Evolutionary conservation across 2,329 filamentous ascomycete genomes (phyloP).

Genomic region (Pyrenochaeta sp.): DNA sequence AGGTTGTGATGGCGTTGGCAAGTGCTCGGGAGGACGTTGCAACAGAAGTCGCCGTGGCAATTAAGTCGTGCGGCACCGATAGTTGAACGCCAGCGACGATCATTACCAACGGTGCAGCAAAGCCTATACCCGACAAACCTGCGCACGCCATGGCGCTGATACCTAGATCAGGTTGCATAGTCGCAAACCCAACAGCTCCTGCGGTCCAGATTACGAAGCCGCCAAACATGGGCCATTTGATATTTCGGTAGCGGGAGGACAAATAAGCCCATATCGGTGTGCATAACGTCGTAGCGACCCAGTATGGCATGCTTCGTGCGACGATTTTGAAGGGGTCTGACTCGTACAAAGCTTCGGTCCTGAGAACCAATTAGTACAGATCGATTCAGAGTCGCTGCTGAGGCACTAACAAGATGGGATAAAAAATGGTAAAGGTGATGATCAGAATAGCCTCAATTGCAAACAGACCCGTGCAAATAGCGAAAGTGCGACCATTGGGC

Average conservation of each 20-base stretch:
- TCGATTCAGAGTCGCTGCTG: too few relatives aligned
- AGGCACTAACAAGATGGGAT: constrained; percentile 3
- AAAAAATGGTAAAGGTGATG: neutral
- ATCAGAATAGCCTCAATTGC: neutral
- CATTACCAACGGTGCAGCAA: constrained; percentile 1
- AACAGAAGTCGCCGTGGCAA: neutral
- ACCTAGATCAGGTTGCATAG: neutral
- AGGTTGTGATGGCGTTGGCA: neutral
- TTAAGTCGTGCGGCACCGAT: neutral
- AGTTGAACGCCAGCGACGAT: constrained; percentile 2
- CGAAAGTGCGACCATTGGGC: neutral
- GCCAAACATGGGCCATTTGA: neutral
- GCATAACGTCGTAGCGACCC: too few relatives aligned
- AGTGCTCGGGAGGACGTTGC: neutral
- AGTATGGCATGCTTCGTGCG: too few relatives aligned
- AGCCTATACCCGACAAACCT: neutral
- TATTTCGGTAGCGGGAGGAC: too few relatives aligned
- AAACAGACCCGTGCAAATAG: neutral
- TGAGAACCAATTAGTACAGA: too few relatives aligned
- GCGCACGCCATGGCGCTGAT: neutral
- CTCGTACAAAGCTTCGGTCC: too few relatives aligned
- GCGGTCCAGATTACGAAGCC: constrained; percentile 1
- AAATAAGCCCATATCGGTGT: too few relatives aligned
- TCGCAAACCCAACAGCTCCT: neutral
- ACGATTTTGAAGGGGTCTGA: too few relatives aligned